Conservation (phyloP, 441 rosid species). For the Francoa sonchifolia region DNA sequence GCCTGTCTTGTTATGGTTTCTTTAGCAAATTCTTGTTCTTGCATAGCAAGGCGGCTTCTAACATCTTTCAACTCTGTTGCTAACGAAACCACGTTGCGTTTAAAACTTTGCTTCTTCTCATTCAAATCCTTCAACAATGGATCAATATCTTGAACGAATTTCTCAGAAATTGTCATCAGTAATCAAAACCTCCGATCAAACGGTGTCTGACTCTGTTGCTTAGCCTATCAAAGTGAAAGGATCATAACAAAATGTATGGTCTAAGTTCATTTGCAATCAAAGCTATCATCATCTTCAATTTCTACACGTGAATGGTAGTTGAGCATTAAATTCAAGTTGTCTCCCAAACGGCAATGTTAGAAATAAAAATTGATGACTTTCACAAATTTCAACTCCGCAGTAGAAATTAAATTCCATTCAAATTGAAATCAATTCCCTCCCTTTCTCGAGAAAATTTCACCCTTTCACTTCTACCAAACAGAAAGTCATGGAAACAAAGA, state of each 20-base stretch:
- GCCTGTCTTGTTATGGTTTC: constrained; percentile 77
- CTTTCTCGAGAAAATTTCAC: too few relatives aligned
- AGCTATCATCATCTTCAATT: constrained; percentile 11
- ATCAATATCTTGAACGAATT: constrained; percentile 40
- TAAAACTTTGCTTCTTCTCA: constrained; percentile 85
- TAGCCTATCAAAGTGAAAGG: not conserved
- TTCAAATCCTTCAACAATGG: constrained; percentile 75
- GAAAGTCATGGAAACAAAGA: too few relatives aligned
- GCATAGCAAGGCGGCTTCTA: constrained; percentile 53
- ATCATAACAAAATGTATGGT: not conserved
- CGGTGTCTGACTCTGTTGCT: not conserved
- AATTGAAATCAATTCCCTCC: too few relatives aligned
- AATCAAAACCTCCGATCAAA: constrained; percentile 2
- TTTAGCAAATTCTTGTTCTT: constrained; percentile 54
- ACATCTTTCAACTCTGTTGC: constrained; percentile 77
- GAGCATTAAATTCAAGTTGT: constrained; percentile 20
- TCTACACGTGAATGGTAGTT: constrained; percentile 27
- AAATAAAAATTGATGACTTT: constrained; percentile 9
- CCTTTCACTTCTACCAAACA: too few relatives aligned
- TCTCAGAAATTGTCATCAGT: constrained; percentile 33
- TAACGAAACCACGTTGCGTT: constrained; percentile 76
- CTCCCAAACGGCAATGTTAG: not conserved
- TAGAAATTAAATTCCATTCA: not conserved
- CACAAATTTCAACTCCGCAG: constrained; percentile 8
- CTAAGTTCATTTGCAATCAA: constrained; percentile 14